Evolutionary conservation across 2,329 filamentous ascomycete species (phyloP), one percentile per base, ranked within the genome.

Genomic region (Pestalotiopsis sp.): DNA sequence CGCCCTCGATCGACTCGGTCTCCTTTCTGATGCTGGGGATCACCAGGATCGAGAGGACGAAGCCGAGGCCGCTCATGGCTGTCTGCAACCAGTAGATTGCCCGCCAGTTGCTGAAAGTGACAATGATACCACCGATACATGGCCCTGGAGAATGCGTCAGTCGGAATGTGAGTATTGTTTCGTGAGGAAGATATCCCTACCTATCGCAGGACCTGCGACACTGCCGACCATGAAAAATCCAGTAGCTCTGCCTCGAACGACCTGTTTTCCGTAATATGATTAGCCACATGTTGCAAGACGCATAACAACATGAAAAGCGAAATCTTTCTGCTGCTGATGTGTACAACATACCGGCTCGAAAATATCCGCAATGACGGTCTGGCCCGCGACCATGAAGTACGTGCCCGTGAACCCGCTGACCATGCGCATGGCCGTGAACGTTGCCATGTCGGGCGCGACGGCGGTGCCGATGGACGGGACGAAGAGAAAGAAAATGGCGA

Each of bases 161-260:
- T 5, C 58, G 20, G n/a, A 12, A 17, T 7, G 31, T 2, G 3
- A 41, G 13, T 52, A 17, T 25, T 27, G 38, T 12, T 23, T 17
- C 9, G n/a, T 0, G 38, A 14, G 20, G 13, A 36, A 0, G 4
- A 49, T n/a, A 17, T 20, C 41, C 65, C 56, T 75, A 82, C 81
- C 81, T 67, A 83, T 74, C 13, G 82, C 81, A 68, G 82, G 81
- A 0, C 82, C 82, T 63, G 77, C 74, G 11, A 83, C 80, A 2
- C 78, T 80, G 5, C 82, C 82, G 41, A 77, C 75, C 75, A 83
- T 80, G 66, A 84, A 82, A 70, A 80, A 82, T 0, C 81, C 82
- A 2, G 80, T 78, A 3, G 82, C 82, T 1, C 79, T 52, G 31
- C 64, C 60, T 36, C 64, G 25, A 14, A 57, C 52, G 3, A 68